Evolutionary conservation across 2,329 filamentous ascomycete genomes (phyloP).

Genomic region (Sporothrix protearum): DNA sequence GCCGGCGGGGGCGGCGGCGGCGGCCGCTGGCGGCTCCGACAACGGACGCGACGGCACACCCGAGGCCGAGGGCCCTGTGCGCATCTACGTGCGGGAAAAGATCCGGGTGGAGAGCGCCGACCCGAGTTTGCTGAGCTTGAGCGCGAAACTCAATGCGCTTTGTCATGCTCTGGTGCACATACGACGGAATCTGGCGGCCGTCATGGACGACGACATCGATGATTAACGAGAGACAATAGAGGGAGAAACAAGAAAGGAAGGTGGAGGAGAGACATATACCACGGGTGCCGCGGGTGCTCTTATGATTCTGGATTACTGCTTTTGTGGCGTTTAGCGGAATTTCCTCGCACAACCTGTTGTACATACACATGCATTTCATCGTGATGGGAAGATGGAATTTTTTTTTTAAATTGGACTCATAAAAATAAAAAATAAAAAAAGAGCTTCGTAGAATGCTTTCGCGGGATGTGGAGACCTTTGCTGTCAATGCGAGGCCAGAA

Average conservation of each 20-base stretch:
- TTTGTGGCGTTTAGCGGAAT: background rate
- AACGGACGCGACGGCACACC: background rate
- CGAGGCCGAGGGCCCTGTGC: conserved; percentile 49
- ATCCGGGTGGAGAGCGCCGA: conserved; percentile 85
- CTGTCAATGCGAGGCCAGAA: background rate
- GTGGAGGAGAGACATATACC: background rate
- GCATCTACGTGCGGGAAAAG: conserved; percentile 87
- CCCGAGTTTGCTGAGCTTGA: conserved; percentile 76
- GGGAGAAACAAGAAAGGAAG: background rate
- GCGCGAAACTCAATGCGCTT: conserved; percentile 77
- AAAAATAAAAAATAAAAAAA: no score
- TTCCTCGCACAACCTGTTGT: background rate
- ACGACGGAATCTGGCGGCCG: conserved; percentile 67
- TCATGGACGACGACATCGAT: conserved; percentile 63
- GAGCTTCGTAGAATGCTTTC: background rate
- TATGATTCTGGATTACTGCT: background rate
- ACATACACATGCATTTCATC: background rate
- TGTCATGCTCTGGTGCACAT: conserved; percentile 68
- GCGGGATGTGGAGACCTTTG: background rate
- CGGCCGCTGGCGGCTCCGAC: background rate
- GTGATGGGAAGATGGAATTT: background rate
- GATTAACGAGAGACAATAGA: conserved; percentile 30
- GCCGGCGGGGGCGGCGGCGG: no score
- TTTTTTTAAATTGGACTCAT: no score
- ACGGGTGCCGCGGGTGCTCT: no score